Percentiles rank a stretch among this genome's conserved stretches.
phyloP scores from a whole-genome alignment of 2,329 filamentous ascomycete genomes.

The Colletotrichum euphorbiae region DNA sequence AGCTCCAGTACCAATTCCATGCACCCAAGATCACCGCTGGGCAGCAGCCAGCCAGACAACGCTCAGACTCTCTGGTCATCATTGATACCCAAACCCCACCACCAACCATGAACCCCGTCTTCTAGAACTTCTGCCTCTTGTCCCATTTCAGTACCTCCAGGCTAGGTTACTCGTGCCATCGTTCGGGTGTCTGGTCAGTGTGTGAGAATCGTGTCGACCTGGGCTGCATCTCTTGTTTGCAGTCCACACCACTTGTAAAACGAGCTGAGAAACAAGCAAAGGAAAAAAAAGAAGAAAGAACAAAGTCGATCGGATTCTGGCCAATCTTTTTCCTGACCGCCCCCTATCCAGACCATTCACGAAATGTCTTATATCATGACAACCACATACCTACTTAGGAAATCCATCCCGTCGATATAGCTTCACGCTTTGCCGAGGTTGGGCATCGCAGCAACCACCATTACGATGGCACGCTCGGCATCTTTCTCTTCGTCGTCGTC shows the following conservation, averaged over 20 bases:
- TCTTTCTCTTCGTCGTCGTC: neutral
- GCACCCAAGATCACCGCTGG: no score
- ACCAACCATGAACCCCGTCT: constrained; percentile 21
- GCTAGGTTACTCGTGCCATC: neutral
- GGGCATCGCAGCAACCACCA: neutral
- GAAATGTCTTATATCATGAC: constrained; percentile 4
- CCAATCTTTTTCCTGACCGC: neutral
- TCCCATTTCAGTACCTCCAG: neutral
- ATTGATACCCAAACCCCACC: neutral
- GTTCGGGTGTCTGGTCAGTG: constrained; percentile 1
- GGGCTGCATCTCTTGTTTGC: neutral
- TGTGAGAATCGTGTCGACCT: constrained; percentile 2
- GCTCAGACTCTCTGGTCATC: constrained; percentile 14
- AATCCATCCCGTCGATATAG: neutral
- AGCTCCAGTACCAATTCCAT: no score
- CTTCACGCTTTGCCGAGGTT: constrained; percentile 3
- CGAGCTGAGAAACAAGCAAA: no score
- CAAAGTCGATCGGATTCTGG: neutral
- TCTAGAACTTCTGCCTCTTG: constrained; percentile 16
- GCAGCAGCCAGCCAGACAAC: neutral
- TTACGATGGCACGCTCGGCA: neutral
- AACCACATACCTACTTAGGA: constrained; percentile 4
- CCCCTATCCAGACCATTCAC: neutral
- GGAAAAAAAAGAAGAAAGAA: no score
- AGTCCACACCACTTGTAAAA: neutral